phyloP scores from a whole-genome alignment of 352 stramenopile species.

The Blastocystis sp. region DNA sequence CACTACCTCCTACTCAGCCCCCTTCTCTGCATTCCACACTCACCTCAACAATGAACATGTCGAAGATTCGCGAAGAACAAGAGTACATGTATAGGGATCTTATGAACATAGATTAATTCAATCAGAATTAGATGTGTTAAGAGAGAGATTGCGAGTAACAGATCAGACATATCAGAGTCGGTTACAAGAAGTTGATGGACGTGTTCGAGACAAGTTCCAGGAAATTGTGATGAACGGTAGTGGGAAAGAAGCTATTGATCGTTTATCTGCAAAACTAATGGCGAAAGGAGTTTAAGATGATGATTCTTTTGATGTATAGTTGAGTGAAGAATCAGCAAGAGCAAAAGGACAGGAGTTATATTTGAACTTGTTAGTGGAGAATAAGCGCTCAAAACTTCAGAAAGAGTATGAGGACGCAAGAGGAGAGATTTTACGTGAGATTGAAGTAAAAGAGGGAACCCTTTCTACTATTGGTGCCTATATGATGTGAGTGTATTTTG shows the following conservation, averaged over 20 bases:
- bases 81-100: not conserved
- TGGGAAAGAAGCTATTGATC: not conserved
- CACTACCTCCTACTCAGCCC: not conserved
- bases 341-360: not conserved
- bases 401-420: conserved; percentile 3
- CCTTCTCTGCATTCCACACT: not conserved
- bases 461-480: not conserved
- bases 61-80: not conserved
- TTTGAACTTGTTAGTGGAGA: not conserved
- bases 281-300: not conserved
- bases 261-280: not conserved
- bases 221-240: not conserved
- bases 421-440: not conserved
- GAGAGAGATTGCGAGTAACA: not conserved
- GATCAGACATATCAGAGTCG: not conserved
- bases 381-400: not conserved
- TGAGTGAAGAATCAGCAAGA: not conserved
- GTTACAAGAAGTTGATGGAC: not conserved
- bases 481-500: not conserved
- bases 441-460: not conserved
- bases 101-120: not conserved
- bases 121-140: not conserved
- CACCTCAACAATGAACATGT: not conserved
- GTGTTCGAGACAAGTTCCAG: not conserved
- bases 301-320: not conserved